Evolutionary conservation across 2,329 filamentous ascomycete genomes (phyloP).

Genomic region (Xylaria polymorpha): DNA sequence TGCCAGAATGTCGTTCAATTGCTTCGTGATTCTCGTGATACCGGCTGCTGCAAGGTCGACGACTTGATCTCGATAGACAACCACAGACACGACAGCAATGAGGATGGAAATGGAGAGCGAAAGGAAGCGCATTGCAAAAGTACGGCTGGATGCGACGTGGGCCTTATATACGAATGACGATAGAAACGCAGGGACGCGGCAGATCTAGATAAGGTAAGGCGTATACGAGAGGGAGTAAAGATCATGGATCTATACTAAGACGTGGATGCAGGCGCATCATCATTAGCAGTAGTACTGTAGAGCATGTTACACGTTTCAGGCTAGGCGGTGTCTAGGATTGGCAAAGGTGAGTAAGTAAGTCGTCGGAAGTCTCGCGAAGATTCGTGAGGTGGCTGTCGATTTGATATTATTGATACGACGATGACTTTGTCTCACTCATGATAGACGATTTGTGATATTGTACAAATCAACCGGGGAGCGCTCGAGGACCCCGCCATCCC

Average conservation of each 20-base stretch:
- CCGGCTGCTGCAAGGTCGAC: constrained; percentile 44
- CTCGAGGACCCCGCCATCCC: constrained; percentile 36
- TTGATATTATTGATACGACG: constrained; percentile 18
- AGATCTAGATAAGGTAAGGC: constrained; percentile 23
- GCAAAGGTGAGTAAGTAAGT: background rate
- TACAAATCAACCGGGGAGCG: constrained; percentile 39
- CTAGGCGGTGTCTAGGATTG: constrained; percentile 8
- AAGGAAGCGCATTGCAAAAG: constrained; percentile 53
- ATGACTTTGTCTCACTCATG: constrained; percentile 30
- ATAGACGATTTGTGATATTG: constrained; percentile 40
- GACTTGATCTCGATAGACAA: constrained; percentile 51
- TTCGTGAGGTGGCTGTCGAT: constrained; percentile 20
- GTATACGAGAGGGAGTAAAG: background rate
- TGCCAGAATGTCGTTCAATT: constrained; percentile 36
- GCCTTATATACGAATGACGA: constrained; percentile 34
- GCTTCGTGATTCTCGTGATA: constrained; percentile 41
- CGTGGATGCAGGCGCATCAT: constrained; percentile 7
- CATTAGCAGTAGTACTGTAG: constrained; percentile 24
- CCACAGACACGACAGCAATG: constrained; percentile 53
- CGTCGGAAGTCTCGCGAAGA: constrained; percentile 17
- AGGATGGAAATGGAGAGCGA: constrained; percentile 54
- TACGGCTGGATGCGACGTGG: constrained; percentile 30
- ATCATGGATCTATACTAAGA: too few relatives aligned
- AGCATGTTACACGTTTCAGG: constrained; percentile 22
- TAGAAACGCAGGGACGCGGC: constrained; percentile 8